Base-by-base conservation (phyloP, 1,139 yeast species). In the Yamadazyma sp. region DNA sequence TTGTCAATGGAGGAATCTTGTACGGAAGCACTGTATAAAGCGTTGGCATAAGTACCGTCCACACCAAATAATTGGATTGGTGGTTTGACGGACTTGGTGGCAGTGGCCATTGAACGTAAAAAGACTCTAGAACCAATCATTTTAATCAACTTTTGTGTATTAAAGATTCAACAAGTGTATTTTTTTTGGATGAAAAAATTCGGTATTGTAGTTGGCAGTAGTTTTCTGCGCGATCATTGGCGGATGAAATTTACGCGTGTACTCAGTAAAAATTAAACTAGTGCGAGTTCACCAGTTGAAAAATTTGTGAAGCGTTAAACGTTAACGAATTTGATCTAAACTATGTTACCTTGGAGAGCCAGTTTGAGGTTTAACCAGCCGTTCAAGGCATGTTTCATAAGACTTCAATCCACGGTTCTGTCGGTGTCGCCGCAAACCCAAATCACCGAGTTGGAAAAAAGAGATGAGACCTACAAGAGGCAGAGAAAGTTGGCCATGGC, bases 1-100 rank as follows among this genome's bases (percentile, higher is more conserved):
- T 79, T 69, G 46, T 82, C 90, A 52, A 92, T 73, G 18, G 88
- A 73, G 26, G 95, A 78, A 54, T 82, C 82, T 76, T 86, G 86
- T 51, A 83, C 84, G 41, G 97, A 86, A 25, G 98, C 97, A 42
- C 90, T 75, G 80, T 84, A 92, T 55, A 92, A 78, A 35, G 99
- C 97, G 46, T 88, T 78, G 56, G 98, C 98, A 64, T 92, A 92
- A 48, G 97, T 89, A 61, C 97, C 98, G 54, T 90, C 97, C 52
- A 92, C 72, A 50, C 98, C 98, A 59, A 80, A 90, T 64, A 92
- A 79, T 76, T 89, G 96, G 50, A 90, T 85, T 43, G 97, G 97
- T 45, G 95, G 94, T 66, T 82, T 82, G 57, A 78, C 76, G 43
- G 74, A 55, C 57, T 75, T 73, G 54, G 78, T 62, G 52, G 86